Evolutionary conservation across 768 basidiomycete species (phyloP).

Genomic region (Sutorius australiensis): DNA sequence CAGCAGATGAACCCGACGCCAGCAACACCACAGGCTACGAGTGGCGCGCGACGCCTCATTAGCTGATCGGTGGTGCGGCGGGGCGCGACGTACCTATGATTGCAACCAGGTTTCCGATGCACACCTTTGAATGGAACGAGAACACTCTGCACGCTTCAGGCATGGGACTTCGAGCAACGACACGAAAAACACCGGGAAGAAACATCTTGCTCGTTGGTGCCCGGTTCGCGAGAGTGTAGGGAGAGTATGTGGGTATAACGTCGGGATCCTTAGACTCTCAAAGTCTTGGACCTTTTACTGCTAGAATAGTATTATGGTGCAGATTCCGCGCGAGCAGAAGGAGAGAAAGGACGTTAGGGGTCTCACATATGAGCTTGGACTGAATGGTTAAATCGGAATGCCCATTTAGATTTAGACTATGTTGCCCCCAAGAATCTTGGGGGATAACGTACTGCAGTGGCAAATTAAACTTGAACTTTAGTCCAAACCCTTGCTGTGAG

Average conservation of each 20-base stretch:
- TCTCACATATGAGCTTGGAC: background rate
- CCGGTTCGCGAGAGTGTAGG: background rate
- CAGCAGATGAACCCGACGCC: slow-evolving; percentile 19
- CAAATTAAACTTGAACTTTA: background rate
- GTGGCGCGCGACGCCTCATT: background rate
- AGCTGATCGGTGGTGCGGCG: background rate
- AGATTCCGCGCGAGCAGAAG: background rate
- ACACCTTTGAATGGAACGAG: slow-evolving; percentile 10
- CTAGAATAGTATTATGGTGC: background rate
- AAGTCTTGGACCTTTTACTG: background rate
- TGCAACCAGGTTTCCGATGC: slow-evolving; percentile 22
- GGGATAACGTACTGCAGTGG: too few relatives aligned
- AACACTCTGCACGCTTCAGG: slow-evolving; percentile 13
- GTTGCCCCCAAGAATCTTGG: too few relatives aligned
- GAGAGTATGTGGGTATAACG: background rate
- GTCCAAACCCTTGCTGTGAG: background rate
- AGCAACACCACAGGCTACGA: slow-evolving; percentile 15
- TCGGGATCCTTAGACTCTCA: background rate
- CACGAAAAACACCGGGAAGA: background rate
- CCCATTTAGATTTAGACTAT: background rate
- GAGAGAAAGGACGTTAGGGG: background rate
- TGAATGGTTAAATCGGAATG: background rate
- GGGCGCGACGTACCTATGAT: slow-evolving; percentile 19
- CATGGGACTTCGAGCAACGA: background rate
- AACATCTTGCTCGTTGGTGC: slow-evolving; percentile 7